A percentile compares a stretch with the other conserved stretches of the same genome.
Conservation (phyloP, 1,284 basidiomycete genomes). For the Grifola frondosa region DNA sequence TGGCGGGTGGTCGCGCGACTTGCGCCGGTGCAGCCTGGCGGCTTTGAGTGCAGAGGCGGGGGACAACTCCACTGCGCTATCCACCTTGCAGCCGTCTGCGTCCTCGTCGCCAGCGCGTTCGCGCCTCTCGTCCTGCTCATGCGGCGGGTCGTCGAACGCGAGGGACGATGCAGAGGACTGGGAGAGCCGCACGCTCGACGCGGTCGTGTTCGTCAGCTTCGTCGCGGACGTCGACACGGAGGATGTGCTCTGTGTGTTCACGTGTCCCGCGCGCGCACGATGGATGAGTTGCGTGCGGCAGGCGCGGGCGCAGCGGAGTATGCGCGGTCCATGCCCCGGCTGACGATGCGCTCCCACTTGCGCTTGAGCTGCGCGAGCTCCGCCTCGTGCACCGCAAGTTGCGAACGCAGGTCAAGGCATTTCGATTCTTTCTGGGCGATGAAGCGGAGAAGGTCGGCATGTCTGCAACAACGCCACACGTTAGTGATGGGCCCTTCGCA, state of each 20-base stretch:
- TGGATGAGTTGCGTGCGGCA: conserved; percentile 2
- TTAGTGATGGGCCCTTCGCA: too few relatives aligned
- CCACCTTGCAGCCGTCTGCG: conserved; percentile 17
- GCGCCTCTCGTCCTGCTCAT: conserved; percentile 31
- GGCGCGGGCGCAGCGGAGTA: conserved; percentile 18
- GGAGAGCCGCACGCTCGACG: conserved; percentile 39
- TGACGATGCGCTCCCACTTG: conserved; percentile 78
- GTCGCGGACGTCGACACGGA: conserved; percentile 27
- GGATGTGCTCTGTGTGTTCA: conserved; percentile 25
- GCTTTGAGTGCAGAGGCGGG: conserved; percentile 16
- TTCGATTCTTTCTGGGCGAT: conserved; percentile 83
- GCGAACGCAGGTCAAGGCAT: conserved; percentile 74
- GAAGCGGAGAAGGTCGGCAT: conserved; percentile 71
- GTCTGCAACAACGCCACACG: conserved; percentile 51
- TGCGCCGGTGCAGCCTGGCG: conserved; percentile 28
- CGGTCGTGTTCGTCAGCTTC: conserved; percentile 18
- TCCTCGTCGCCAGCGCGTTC: conserved; percentile 20
- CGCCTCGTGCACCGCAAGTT: conserved; percentile 65
- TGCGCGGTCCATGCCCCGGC: conserved; percentile 50
- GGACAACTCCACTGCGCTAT: conserved; percentile 22
- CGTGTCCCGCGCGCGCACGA: conserved; percentile 12
- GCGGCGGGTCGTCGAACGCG: conserved; percentile 38
- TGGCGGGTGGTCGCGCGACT: conserved; percentile 28
- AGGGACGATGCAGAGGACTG: conserved; percentile 41
- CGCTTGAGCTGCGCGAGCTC: conserved; percentile 72